Conservation (phyloP, 2,329 filamentous ascomycete species). For the Diaporthe velutina region DNA sequence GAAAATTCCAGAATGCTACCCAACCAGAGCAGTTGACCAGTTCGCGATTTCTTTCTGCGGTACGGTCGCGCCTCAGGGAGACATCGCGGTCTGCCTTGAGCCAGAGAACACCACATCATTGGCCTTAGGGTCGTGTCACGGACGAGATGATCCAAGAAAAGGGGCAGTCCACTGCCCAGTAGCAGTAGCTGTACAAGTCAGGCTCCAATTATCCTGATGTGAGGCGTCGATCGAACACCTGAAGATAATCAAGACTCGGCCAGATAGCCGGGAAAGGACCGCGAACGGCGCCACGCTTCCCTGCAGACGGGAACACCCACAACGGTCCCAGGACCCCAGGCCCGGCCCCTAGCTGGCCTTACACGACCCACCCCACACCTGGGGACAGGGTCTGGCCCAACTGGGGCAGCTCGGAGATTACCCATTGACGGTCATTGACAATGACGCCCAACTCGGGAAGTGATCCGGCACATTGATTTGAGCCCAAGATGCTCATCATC, state of each 20-base stretch:
- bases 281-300: conserved; percentile 4
- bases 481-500: conserved; percentile 26
- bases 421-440: conserved; percentile 22
- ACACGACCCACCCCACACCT: conserved; percentile 4
- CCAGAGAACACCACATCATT: neutral
- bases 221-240: conserved; percentile 11
- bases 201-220: neutral
- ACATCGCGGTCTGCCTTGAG: neutral
- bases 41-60: neutral
- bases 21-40: neutral
- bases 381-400: conserved; percentile 25
- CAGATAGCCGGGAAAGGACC: conserved; percentile 9
- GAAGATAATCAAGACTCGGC: conserved; percentile 12
- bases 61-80: conserved; percentile 14
- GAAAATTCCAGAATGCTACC: conserved; percentile 18
- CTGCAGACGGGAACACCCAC: conserved; percentile 25
- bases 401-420: conserved; percentile 20
- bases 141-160: neutral
- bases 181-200: neutral
- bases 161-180: neutral
- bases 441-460: conserved; percentile 18
- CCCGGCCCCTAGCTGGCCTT: neutral
- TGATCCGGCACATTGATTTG: conserved; percentile 24
- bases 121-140: neutral
- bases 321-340: neutral